Evolutionary conservation across 2,329 filamentous ascomycete species (phyloP), one percentile per base, ranked within the genome.

Genomic region (Alternaria infectoria): DNA sequence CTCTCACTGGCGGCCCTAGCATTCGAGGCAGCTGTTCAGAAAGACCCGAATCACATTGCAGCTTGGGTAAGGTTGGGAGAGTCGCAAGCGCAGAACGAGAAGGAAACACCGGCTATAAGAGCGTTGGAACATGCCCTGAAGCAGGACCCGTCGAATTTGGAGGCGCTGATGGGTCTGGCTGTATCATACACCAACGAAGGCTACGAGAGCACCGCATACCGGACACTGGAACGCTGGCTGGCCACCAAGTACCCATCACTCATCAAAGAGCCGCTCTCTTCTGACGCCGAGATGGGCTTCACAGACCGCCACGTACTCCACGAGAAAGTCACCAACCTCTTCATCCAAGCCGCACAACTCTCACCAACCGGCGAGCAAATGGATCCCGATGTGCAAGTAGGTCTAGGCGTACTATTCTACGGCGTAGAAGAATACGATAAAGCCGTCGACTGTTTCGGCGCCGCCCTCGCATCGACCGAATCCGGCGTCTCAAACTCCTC

Each of bases 111-210:
- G 0, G 96, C 96, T 3, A 97, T 99, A 69, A 90, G 96, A 32
- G 96, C 96, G 4, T 85, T 98, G 64, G 95, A 98, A 80, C 92
- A 96, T 78, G 93, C 95, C 1, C 83, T 97, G 67, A 95, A 94
- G 80, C 85, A 96, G 26, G 94, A 98, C 73, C 90, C 93, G 1
- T 90, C 89, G 74, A 97, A 97, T 77, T 86, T 96, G 19, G 88
- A 92, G 63, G 95, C 94, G 1, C 86, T 99, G 49, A 98, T 99
- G 95, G 94, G 93, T 2, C 84, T 99, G 56, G 93, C 95, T 13
- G 95, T 99, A 19, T 97, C 93, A 6, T 99, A 99, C 81, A 99
- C 96, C 51, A 99, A 99, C 82, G 96, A 99, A 83, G 96, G 95
- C 66, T 99, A 98, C 82, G 96, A 99, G 81, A 95, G 92, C 76